phyloP scores from a whole-genome alignment of 148 eudicot genomes.

The Polygonum aviculare region DNA sequence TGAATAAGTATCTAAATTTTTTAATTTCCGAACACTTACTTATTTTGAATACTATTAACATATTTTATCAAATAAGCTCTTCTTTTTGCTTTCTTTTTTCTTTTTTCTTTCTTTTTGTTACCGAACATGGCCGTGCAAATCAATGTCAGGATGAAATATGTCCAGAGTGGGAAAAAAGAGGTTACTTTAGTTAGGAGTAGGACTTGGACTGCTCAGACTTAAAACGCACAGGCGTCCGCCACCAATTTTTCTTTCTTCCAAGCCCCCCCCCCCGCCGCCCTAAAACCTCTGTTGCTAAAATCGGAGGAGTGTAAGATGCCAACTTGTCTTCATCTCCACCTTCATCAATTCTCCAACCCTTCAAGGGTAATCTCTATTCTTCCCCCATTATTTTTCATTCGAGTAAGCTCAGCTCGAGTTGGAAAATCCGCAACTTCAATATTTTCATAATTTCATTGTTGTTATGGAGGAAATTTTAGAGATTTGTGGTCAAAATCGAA shows the following conservation, averaged over 20 bases:
- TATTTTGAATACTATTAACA: no score
- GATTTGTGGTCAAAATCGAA: not conserved
- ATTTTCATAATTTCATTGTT: not conserved
- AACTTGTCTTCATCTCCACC: constrained; percentile 6
- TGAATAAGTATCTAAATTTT: no score
- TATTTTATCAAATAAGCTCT: no score
- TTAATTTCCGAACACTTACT: no score
- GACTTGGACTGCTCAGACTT: not conserved
- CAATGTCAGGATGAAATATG: no score
- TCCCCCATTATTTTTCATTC: not conserved
- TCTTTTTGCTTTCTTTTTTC: no score
- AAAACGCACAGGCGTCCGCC: not conserved
- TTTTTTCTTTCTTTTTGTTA: no score
- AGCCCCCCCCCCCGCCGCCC: not conserved
- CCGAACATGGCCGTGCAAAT: no score
- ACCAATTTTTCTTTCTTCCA: not conserved
- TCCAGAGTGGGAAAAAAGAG: no score
- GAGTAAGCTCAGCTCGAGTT: not conserved
- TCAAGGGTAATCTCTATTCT: not conserved
- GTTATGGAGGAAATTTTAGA: not conserved
- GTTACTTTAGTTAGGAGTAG: no score
- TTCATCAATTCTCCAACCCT: constrained; percentile 1
- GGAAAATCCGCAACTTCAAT: not conserved
- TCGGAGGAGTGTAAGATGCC: not conserved
- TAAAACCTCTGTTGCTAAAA: not conserved